Evolutionary conservation across 306 rosid genomes (phyloP).

Genomic region (Dryas drummondii): DNA sequence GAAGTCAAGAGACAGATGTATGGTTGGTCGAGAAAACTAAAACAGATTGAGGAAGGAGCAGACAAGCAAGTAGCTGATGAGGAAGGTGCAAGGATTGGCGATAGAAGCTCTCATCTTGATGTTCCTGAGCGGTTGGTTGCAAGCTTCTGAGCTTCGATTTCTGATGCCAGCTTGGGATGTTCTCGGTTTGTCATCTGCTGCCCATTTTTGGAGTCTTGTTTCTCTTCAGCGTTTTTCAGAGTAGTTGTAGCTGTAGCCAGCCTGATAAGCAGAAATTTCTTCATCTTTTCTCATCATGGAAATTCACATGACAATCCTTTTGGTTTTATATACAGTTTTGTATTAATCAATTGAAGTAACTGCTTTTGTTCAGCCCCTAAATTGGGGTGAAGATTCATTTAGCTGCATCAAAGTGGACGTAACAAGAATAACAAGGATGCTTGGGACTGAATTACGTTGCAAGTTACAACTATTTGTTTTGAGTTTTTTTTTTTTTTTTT

Average conservation of each 20-base stretch:
- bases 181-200: slow-evolving; percentile 37
- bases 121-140: slow-evolving; percentile 43
- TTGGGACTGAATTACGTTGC: no score
- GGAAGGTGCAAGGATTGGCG: slow-evolving; percentile 6
- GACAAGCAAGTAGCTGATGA: slow-evolving; percentile 30
- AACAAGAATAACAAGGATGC: no score
- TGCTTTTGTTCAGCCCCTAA: not conserved
- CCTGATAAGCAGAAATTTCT: slow-evolving; percentile 9
- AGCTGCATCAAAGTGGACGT: not conserved
- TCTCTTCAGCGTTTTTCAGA: slow-evolving; percentile 20
- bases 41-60: slow-evolving; percentile 40
- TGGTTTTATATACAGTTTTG: slow-evolving; percentile 16
- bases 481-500: no score
- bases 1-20: slow-evolving; percentile 56
- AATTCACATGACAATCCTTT: not conserved
- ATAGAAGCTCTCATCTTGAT: slow-evolving; percentile 33
- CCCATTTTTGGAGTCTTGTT: slow-evolving; percentile 36
- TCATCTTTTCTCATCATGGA: not conserved
- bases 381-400: not conserved
- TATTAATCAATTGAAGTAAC: not conserved
- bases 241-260: not conserved
- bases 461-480: no score
- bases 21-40: slow-evolving; percentile 41
- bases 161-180: slow-evolving; percentile 4
- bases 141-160: slow-evolving; percentile 23